Percentiles rank a stretch among this genome's conserved stretches.
phyloP scores from a whole-genome alignment of 31 red algal species.

The Endocladia muricata region DNA sequence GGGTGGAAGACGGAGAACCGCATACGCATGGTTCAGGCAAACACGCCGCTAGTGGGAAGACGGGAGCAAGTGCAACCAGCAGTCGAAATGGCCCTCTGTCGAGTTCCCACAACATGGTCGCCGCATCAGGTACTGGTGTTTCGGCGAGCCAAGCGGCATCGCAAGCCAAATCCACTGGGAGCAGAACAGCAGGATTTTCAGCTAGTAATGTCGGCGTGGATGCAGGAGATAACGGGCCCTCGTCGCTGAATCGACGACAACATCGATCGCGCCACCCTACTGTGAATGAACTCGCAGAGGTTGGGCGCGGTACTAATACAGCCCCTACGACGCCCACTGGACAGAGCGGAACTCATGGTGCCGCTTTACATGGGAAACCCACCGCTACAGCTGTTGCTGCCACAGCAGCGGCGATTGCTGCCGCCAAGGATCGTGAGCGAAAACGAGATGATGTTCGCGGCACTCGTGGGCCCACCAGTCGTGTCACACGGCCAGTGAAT shows the following conservation, averaged over 20 bases:
- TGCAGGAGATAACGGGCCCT: not conserved
- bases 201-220: no score
- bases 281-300: not conserved
- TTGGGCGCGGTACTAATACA: no score
- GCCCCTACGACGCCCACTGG: no score
- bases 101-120: no score
- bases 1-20: constrained; percentile 38
- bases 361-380: constrained; percentile 24
- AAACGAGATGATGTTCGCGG: constrained; percentile 66
- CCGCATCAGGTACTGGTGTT: no score
- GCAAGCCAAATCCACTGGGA: no score
- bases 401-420: constrained; percentile 63
- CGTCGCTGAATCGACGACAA: constrained; percentile 1
- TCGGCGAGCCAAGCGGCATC: no score
- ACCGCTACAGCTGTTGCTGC: constrained; percentile 62
- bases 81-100: no score
- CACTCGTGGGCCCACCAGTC: constrained; percentile 1
- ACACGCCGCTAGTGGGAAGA: no score
- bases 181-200: no score
- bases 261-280: not conserved
- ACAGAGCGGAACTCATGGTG: no score
- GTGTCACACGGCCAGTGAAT: constrained; percentile 37
- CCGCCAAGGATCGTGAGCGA: constrained; percentile 65
- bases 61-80: no score
- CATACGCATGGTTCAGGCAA: not conserved